Base-by-base conservation (phyloP, 1,284 basidiomycete species). In the Irpex lacteus region DNA sequence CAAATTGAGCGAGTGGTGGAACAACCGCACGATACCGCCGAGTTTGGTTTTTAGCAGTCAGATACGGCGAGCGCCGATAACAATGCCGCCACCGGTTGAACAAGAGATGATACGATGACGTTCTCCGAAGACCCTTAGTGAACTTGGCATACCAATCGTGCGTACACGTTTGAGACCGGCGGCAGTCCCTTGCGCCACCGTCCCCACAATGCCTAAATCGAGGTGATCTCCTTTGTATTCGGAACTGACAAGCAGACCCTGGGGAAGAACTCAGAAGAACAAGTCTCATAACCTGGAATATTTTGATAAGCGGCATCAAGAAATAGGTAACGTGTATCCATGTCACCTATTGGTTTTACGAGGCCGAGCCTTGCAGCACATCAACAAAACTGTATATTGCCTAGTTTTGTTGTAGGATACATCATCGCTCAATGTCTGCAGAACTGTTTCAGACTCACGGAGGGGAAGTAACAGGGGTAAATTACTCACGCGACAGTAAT, bases 391-490 rank as follows among this genome's bases (percentile, higher is more conserved):
- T 44, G 40, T 44, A 44, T 44, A 11, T 9, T 15, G 11, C 40
- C 15, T 9, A 2, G 8, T 44, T 44, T 44, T 15, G 40, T 44
- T 15, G 50, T 53, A 26, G 21, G 50, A 19, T 9, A 7, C 34
- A 56, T 56, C 54, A 56, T 32, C 52, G 21, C n/a, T 26, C 11
- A 21, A 56, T 36, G 54, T 56, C 54, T 34, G 13, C 11, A 36
- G 15, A 56, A 56, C 40, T 56, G 54, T 56, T 56, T 56, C 54
- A 56, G 54, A 34, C 34, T 56, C 54, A 56, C 54, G 54, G 21
- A 34, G 26, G 26, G 26, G 26, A 56, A 36, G 54, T 34, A 56
- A 34, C 54, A 56, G 54, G 54, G 54, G 54, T 36, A 56, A 52
- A 18, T 52, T 9, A 34, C 54, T 34, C 54, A 56, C 54, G 34